A percentile compares a stretch with the other conserved stretches of the same genome.
Evolutionary conservation across 345 rosid genomes (phyloP).

Genomic region (Moricandia moricandioides): DNA sequence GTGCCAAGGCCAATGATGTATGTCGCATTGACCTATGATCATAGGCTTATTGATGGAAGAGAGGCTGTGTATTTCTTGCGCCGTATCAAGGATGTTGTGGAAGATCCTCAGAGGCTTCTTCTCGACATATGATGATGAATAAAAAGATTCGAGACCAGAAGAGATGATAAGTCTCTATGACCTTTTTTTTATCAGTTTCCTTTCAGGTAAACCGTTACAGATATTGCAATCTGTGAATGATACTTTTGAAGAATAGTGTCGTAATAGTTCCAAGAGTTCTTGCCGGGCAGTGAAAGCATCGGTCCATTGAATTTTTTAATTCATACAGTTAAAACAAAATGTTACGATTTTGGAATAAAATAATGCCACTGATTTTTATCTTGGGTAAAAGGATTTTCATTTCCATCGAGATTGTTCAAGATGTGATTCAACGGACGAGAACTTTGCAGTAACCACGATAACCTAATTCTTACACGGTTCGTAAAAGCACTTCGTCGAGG

Average conservation of each 20-base stretch:
- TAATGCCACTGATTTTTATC: constrained; percentile 27
- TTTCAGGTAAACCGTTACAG: constrained; percentile 26
- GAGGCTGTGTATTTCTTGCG: constrained; percentile 90
- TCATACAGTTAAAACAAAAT: constrained; percentile 23
- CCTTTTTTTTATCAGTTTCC: constrained; percentile 17
- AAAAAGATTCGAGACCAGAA: neutral
- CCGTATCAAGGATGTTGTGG: constrained; percentile 82
- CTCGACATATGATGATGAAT: constrained; percentile 55
- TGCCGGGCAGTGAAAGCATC: constrained; percentile 33
- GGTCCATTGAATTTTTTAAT: constrained; percentile 18
- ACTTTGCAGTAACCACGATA: neutral
- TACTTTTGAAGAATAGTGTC: constrained; percentile 18
- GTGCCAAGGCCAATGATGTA: constrained; percentile 96
- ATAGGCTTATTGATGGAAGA: constrained; percentile 88
- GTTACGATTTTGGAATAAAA: constrained; percentile 23
- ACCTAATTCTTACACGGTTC: neutral
- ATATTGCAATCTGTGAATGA: constrained; percentile 10
- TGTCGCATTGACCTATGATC: constrained; percentile 82
- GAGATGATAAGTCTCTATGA: constrained; percentile 1
- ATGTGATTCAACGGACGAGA: neutral
- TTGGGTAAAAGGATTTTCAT: constrained; percentile 37
- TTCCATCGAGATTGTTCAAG: constrained; percentile 20
- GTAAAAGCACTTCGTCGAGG: too few relatives aligned
- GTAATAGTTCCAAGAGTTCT: constrained; percentile 24
- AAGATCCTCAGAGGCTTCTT: constrained; percentile 84